A percentile compares a stretch with the other conserved stretches of the same genome.
Conservation (phyloP, 805 yeast genomes). For the Lipomyces starkeyi region DNA sequence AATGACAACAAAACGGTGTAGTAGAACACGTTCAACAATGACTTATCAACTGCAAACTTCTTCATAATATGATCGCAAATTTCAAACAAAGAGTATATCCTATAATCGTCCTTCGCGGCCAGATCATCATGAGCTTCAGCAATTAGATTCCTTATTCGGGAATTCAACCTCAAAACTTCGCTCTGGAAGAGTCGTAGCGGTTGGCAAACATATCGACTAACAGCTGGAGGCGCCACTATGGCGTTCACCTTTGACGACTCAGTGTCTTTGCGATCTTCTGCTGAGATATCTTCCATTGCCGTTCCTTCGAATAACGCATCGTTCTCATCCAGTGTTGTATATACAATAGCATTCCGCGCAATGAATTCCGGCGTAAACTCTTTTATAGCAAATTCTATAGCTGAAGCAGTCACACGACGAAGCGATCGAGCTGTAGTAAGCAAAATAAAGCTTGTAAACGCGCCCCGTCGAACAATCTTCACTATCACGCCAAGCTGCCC, state of each 20-base stretch:
- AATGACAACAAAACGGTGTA: slow-evolving; percentile 27
- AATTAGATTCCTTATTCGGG: slow-evolving; percentile 14
- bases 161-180: slow-evolving; percentile 17
- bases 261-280: background rate
- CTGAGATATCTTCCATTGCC: slow-evolving; percentile 7
- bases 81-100: slow-evolving; percentile 19
- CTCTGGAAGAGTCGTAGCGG: slow-evolving; percentile 26
- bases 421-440: slow-evolving; percentile 16
- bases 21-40: slow-evolving; percentile 17
- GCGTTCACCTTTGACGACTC: slow-evolving; percentile 11
- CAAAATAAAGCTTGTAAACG: slow-evolving; percentile 4
- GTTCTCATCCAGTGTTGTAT: slow-evolving; percentile 8
- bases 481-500: slow-evolving; percentile 11
- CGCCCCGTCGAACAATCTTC: slow-evolving; percentile 2
- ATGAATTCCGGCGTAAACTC: slow-evolving; percentile 19
- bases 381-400: slow-evolving; percentile 14
- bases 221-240: slow-evolving; percentile 24
- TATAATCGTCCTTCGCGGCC: background rate
- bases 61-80: slow-evolving; percentile 16
- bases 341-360: slow-evolving; percentile 17
- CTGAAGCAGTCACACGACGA: background rate
- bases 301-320: slow-evolving; percentile 12
- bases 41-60: background rate
- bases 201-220: slow-evolving; percentile 19
- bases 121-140: slow-evolving; percentile 12